A percentile compares a stretch with the other conserved stretches of the same genome.
phyloP scores from a whole-genome alignment of 2,329 filamentous ascomycete species.

The Setomelanomma holmii region DNA sequence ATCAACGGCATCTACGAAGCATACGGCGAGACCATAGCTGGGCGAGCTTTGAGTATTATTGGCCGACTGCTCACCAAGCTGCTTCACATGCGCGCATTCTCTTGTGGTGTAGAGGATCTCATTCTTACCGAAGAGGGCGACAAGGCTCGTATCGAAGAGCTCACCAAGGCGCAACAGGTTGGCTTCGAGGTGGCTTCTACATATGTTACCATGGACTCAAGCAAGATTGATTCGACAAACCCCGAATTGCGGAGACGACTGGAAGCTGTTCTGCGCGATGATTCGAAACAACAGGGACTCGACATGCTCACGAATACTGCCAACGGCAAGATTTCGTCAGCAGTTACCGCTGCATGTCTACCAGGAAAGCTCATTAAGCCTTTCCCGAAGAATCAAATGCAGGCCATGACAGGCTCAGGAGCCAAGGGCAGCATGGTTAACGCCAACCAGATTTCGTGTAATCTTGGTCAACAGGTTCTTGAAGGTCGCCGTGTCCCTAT shows the following conservation, averaged over 20 bases:
- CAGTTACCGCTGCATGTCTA: conserved; percentile 79
- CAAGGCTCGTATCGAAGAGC: conserved; percentile 68
- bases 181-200: conserved; percentile 83
- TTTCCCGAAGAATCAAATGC: conserved; percentile 98
- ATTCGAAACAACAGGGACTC: conserved; percentile 87
- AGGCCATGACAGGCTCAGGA: conserved; percentile 96
- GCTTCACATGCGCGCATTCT: conserved; percentile 92
- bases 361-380: conserved; percentile 84
- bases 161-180: conserved; percentile 71
- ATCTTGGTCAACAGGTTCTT: conserved; percentile 93
- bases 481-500: conserved; percentile 93
- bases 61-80: conserved; percentile 89
- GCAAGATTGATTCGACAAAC: conserved; percentile 67
- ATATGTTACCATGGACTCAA: conserved; percentile 82
- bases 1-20: conserved; percentile 93
- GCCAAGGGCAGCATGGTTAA: conserved; percentile 94
- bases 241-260: conserved; percentile 77
- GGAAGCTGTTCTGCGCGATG: conserved; percentile 89
- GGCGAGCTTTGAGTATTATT: conserved; percentile 85
- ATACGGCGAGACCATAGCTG: conserved; percentile 86
- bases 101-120: conserved; percentile 96
- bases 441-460: conserved; percentile 96
- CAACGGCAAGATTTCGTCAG: conserved; percentile 74
- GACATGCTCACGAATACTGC: conserved; percentile 83
- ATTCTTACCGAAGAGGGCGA: conserved; percentile 84